phyloP scores from a whole-genome alignment of 2,329 filamentous ascomycete genomes.

The Zymoseptoria pseudotritici region DNA sequence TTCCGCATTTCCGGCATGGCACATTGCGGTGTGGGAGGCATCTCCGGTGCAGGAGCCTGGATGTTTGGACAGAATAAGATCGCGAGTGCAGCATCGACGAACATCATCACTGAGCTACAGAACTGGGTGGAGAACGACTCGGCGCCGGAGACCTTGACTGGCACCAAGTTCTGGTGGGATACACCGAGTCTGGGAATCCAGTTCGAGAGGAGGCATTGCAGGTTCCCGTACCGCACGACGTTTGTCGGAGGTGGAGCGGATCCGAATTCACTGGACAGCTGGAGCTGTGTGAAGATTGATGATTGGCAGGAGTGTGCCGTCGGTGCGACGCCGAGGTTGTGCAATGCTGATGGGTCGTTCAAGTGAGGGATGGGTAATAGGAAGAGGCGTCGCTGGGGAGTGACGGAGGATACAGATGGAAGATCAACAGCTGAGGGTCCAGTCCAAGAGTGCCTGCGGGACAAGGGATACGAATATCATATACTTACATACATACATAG shows the following conservation, averaged over 20 bases:
- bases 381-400: background rate
- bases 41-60: slow-evolving; percentile 36
- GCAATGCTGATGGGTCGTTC: slow-evolving; percentile 22
- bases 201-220: slow-evolving; percentile 42
- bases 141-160: slow-evolving; percentile 30
- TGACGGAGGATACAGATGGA: background rate
- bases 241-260: slow-evolving; percentile 31
- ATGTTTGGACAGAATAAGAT: slow-evolving; percentile 33
- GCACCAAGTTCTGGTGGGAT: slow-evolving; percentile 41
- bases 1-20: slow-evolving; percentile 48
- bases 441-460: background rate
- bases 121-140: slow-evolving; percentile 29
- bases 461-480: background rate
- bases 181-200: slow-evolving; percentile 34
- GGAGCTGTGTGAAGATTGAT: slow-evolving; percentile 29
- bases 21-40: slow-evolving; percentile 43
- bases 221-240: slow-evolving; percentile 27
- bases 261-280: slow-evolving; percentile 28
- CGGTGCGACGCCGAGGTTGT: slow-evolving; percentile 15
- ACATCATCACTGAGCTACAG: slow-evolving; percentile 43
- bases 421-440: background rate
- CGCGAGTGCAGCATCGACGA: slow-evolving; percentile 29
- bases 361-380: background rate
- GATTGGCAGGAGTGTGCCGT: slow-evolving; percentile 24
- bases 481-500: background rate